Base-by-base conservation (phyloP, 176 grass and related monocot genomes). In the Areca catechu region DNA sequence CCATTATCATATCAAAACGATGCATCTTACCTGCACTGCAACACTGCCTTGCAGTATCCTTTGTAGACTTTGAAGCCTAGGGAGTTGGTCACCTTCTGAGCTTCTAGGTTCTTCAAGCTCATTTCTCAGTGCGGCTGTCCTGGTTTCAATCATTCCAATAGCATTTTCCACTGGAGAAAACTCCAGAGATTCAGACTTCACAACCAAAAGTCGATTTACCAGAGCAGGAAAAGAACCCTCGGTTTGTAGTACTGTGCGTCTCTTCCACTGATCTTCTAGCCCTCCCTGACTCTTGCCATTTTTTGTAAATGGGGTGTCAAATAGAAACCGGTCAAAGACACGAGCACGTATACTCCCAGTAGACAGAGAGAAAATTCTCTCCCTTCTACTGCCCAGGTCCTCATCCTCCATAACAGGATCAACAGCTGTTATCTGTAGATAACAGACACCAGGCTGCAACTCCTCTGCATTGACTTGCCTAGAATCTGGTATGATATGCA, bases 401-500 rank as follows among this genome's bases (percentile, higher is more conserved):
- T 98, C 93, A 63, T 92, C 93, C 72, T 98, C 93, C 93, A 98
- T 98, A 53, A 92, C 93, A 79, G 93, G 81, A 80, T 98, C 93
- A 71, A 92, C 93, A 59, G 93, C 93, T 48, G 93, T 98, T 72
- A 98, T 92, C 57, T 98, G 93, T 17, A 98, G 85, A 77, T 92
- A 98, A 62, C 84, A 98, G 51, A 85, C 81, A 59, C 81, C 84
- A 75, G 93, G 84, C 48, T 98, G 87, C 58, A 98, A 74, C 55
- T 98, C 93, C 56, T 88, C 93, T 50, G 81, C 83, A 54, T 98
- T 92, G 51, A 98, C 93, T 77, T 98, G 93, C 68, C 93, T 86
- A 9, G 93, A 98, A 76, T 98, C 93, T 28, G 93, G 93, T 74
- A 98, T 98, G 21, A 98, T 92, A 54, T 98, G 93, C 29, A 98